These are phyloP conservation scores for Boletus rubescentipes DNA, from an alignment of 768 basidiomycete genomes.

Conservation along the genomic window DNA sequence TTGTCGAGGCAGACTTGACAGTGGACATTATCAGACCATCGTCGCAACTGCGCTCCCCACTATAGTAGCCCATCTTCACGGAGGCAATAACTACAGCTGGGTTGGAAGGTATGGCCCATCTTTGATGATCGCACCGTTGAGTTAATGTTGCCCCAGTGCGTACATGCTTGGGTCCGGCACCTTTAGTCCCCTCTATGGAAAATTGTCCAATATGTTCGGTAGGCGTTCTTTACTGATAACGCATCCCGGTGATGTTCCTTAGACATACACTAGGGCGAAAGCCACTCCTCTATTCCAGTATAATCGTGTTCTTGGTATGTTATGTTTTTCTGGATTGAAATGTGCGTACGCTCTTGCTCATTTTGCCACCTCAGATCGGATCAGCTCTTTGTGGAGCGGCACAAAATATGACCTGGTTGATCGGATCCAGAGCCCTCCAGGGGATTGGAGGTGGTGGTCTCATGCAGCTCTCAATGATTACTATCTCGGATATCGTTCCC, in stretches of 20 bases:
- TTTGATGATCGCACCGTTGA: neutral
- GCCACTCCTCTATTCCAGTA: slow-evolving; percentile 61
- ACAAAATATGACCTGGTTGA: slow-evolving; percentile 73
- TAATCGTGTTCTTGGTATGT: slow-evolving; percentile 54
- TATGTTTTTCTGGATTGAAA: neutral
- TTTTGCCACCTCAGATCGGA: slow-evolving; percentile 47
- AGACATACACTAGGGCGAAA: slow-evolving; percentile 50
- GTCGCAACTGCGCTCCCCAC: slow-evolving; percentile 72
- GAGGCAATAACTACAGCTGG: slow-evolving; percentile 66
- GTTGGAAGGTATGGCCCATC: slow-evolving; percentile 54
- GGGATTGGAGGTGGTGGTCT: slow-evolving; percentile 83
- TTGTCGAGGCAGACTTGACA: neutral
- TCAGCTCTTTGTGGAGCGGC: slow-evolving; percentile 81
- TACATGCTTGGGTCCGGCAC: slow-evolving; percentile 70
- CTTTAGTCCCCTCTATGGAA: slow-evolving; percentile 72
- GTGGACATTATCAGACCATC: slow-evolving; percentile 43
- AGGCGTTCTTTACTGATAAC: neutral
- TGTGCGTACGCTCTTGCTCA: neutral
- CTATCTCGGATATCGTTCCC: slow-evolving; percentile 79
- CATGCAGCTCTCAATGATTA: slow-evolving; percentile 71
- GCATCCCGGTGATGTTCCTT: neutral
- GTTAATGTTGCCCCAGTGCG: slow-evolving; percentile 41
- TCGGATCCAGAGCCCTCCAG: slow-evolving; percentile 73
- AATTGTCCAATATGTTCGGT: slow-evolving; percentile 60
- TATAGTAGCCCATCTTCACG: slow-evolving; percentile 62